Evolutionary conservation across 2,329 filamentous ascomycete genomes (phyloP).

Genomic region (Pestalotiopsis fici): DNA sequence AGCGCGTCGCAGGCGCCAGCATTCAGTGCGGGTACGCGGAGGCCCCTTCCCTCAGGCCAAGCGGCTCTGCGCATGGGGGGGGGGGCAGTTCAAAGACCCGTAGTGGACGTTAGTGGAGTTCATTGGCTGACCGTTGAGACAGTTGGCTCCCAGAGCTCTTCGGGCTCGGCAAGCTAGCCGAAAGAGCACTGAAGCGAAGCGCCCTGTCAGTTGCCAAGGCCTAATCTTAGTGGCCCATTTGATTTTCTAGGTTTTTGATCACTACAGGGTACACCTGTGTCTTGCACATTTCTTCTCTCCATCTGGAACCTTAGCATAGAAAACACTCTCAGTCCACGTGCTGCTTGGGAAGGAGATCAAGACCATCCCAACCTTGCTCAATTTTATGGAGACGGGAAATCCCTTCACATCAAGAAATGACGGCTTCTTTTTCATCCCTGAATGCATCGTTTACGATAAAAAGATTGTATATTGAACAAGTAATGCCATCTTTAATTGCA

Average conservation of each 20-base stretch:
- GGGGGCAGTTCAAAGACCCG: too few species aligned
- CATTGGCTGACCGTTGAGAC: too few species aligned
- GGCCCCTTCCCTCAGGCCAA: too few species aligned
- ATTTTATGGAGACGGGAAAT: not conserved
- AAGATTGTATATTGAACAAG: not conserved
- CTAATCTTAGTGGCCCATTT: not conserved
- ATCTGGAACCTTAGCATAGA: not conserved
- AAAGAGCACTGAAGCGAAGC: not conserved
- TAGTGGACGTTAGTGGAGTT: slow-evolving; percentile 5
- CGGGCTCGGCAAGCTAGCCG: not conserved
- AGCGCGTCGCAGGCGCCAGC: not conserved
- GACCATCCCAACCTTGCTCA: not conserved
- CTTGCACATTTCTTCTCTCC: not conserved
- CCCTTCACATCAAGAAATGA: not conserved
- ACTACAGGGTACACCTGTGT: not conserved
- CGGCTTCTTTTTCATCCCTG: not conserved
- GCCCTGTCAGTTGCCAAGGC: not conserved
- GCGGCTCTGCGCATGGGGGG: not conserved
- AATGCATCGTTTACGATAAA: not conserved
- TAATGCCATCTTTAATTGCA: not conserved
- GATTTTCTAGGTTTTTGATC: not conserved
- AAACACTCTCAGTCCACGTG: too few species aligned
- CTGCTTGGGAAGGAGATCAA: not conserved
- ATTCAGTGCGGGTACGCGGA: not conserved
- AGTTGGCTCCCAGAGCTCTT: not conserved